Percentiles rank a stretch among this genome's conserved stretches.
phyloP scores from a whole-genome alignment of 1,139 yeast species.

The Magnusiomyces paraingens region DNA sequence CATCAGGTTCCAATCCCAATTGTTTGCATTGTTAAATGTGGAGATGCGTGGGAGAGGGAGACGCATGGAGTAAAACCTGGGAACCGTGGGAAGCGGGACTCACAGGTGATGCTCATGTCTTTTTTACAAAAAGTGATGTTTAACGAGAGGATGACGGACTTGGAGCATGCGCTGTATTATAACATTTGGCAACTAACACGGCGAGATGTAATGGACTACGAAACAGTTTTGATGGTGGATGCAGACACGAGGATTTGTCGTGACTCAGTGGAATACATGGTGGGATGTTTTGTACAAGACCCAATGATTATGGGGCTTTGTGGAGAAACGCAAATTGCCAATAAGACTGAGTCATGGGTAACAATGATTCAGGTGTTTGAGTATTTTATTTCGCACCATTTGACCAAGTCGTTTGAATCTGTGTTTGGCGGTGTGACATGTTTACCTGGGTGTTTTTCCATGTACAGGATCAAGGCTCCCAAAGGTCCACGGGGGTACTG shows the following conservation, averaged over 20 bases:
- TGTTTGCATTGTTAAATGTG: slow-evolving; percentile 31
- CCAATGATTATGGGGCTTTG: slow-evolving; percentile 33
- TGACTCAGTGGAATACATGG: slow-evolving; percentile 31
- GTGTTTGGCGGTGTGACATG: slow-evolving; percentile 36
- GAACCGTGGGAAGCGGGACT: slow-evolving; percentile 36
- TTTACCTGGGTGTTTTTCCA: slow-evolving; percentile 35
- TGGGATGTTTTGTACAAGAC: slow-evolving; percentile 29
- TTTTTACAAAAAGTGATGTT: slow-evolving; percentile 36
- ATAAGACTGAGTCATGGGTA: slow-evolving; percentile 32
- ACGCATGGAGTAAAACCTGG: slow-evolving; percentile 36
- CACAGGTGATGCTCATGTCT: slow-evolving; percentile 33
- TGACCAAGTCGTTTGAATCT: slow-evolving; percentile 35
- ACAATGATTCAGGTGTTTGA: slow-evolving; percentile 37
- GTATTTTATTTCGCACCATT: slow-evolving; percentile 34
- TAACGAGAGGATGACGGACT: slow-evolving; percentile 32
- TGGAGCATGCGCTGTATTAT: slow-evolving; percentile 32
- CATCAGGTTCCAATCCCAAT: slow-evolving; percentile 51
- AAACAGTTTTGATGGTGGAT: slow-evolving; percentile 33
- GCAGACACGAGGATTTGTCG: slow-evolving; percentile 34
- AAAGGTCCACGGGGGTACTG: slow-evolving; percentile 44
- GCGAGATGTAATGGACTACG: slow-evolving; percentile 30
- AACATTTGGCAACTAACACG: slow-evolving; percentile 30
- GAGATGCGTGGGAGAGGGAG: slow-evolving; percentile 34
- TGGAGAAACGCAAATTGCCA: slow-evolving; percentile 34
- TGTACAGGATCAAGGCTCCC: slow-evolving; percentile 48